Conservation (phyloP, 2,329 filamentous ascomycete genomes). For the Chaetomium sp. region DNA sequence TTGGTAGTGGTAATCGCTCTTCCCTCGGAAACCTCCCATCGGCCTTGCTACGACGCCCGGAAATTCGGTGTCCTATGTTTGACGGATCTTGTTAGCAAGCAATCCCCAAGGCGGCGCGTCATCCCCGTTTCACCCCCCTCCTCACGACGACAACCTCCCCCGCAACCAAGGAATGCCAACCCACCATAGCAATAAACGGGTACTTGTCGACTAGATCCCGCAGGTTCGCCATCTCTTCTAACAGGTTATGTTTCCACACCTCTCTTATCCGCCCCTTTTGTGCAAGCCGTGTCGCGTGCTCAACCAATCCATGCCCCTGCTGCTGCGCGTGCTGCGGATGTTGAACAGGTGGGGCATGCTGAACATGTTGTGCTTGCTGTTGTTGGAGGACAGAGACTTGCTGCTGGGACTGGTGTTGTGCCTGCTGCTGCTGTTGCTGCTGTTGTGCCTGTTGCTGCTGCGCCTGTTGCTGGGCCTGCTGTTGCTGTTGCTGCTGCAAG, state of each 20-base stretch:
- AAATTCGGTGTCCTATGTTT: slow-evolving; percentile 82
- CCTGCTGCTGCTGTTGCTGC: slow-evolving; percentile 17
- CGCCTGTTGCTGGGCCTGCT: slow-evolving; percentile 45
- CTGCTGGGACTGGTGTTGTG: slow-evolving; percentile 11
- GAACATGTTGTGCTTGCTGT: slow-evolving; percentile 35
- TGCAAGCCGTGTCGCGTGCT: slow-evolving; percentile 45
- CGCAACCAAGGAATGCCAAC: slow-evolving; percentile 25
- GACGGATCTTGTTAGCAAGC: too few species aligned
- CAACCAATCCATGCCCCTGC: slow-evolving; percentile 36
- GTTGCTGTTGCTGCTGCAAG: slow-evolving; percentile 46
- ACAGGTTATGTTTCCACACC: slow-evolving; percentile 88
- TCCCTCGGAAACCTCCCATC: slow-evolving; percentile 89
- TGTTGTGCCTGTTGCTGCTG: slow-evolving; percentile 19
- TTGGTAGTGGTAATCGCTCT: slow-evolving; percentile 98
- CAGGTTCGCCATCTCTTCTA: slow-evolving; percentile 82
- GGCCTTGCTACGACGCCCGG: slow-evolving; percentile 94
- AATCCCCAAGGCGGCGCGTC: too few species aligned
- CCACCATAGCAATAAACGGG: slow-evolving; percentile 95
- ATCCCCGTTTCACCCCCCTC: too few species aligned
- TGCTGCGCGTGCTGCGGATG: slow-evolving; percentile 20
- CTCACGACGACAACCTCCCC: not conserved
- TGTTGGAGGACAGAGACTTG: not conserved
- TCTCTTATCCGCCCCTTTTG: slow-evolving; percentile 82
- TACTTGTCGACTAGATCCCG: slow-evolving; percentile 82
- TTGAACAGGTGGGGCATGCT: slow-evolving; percentile 18